Conservation (phyloP, 169 alveolate species). For the Cryptosporidium felis region DNA sequence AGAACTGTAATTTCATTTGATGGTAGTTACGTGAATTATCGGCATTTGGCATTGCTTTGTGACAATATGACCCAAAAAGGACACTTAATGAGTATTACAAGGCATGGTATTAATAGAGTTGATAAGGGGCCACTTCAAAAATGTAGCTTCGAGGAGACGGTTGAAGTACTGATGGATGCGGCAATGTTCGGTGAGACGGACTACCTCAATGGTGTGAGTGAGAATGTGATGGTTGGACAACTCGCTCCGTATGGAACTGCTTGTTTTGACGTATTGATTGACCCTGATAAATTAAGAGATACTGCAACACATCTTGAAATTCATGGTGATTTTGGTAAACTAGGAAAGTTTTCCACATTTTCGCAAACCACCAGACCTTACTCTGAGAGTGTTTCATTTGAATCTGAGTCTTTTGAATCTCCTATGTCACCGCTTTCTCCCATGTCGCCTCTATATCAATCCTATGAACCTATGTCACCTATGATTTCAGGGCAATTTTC, state of each 20-base stretch:
- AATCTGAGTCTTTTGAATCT: slow-evolving; percentile 68
- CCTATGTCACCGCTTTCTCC: slow-evolving; percentile 76
- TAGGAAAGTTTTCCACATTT: slow-evolving; percentile 82
- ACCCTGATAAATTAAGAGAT: slow-evolving; percentile 87
- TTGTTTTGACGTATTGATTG: slow-evolving; percentile 89
- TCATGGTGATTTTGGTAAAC: slow-evolving; percentile 79
- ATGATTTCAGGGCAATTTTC: slow-evolving; percentile 67
- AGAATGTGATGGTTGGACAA: slow-evolving; percentile 95
- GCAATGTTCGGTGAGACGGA: slow-evolving; percentile 96
- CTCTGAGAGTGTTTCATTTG: background rate
- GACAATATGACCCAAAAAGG: slow-evolving; percentile 99
- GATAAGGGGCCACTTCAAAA: slow-evolving; percentile 97
- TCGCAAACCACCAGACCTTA: slow-evolving; percentile 76
- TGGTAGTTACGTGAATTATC: slow-evolving; percentile 97
- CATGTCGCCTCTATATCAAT: slow-evolving; percentile 72
- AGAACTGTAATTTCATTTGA: slow-evolving; percentile 89
- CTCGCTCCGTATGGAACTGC: slow-evolving; percentile 93
- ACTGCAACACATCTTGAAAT: slow-evolving; percentile 86
- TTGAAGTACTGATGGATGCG: slow-evolving; percentile 98
- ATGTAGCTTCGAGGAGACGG: slow-evolving; percentile 99
- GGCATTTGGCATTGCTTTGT: slow-evolving; percentile 97
- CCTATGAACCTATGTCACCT: slow-evolving; percentile 72
- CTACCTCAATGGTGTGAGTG: slow-evolving; percentile 91
- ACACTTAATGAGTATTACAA: slow-evolving; percentile 96
- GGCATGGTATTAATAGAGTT: slow-evolving; percentile 99